Evolutionary conservation across 225 moss, liverwort and hornwort genomes (phyloP), one percentile per base, ranked within the genome.

Genomic region (Thuidium tamariscinum): DNA sequence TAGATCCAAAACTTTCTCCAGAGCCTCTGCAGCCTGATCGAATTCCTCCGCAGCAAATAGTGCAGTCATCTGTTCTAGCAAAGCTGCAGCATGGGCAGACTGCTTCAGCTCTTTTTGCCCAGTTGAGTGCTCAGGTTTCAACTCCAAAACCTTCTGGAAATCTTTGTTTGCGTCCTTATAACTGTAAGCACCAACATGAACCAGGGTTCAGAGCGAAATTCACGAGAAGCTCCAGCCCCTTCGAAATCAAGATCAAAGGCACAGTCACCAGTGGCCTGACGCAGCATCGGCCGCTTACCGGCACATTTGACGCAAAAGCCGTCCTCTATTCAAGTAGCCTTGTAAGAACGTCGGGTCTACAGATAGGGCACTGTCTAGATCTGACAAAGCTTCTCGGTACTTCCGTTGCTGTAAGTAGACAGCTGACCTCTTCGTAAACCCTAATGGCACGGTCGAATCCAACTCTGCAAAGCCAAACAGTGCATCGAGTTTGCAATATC

Each of bases 361-460:
- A 77, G 94, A 91, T 72, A 97, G 69, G 19, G 97, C 95, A 82
- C 89, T 92, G 80, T 95, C 89, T 61, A 96, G 82, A 91, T 97
- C 97, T 49, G 68, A 85, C 59, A 96, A 73, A 80, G 97, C 97
- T 78, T 97, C 96, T 63, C 83, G 89, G 66, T 95, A 94, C 67
- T 97, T 97, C 74, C 93, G 94, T 87, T 95, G 97, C 60, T 94
- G 95, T 36, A 95, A 81, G 75, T 93, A 97, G 68, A 96, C 97
- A 77, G 96, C 95, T 84, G 97, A 94, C 87, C 97, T 90, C 90
- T 97, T 97, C 26, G 96, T 94, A 85, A 93, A 97, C 84, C 97
- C 97, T 87, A 97, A 89, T 87, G 95, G 90, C 57, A 91, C 93
- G 71, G 91, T 79, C 54, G 97, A 93, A 91, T 93, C 95, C 90